phyloP scores from a whole-genome alignment of 2,329 filamentous ascomycete genomes.

The Colletotrichum cuscutae region DNA sequence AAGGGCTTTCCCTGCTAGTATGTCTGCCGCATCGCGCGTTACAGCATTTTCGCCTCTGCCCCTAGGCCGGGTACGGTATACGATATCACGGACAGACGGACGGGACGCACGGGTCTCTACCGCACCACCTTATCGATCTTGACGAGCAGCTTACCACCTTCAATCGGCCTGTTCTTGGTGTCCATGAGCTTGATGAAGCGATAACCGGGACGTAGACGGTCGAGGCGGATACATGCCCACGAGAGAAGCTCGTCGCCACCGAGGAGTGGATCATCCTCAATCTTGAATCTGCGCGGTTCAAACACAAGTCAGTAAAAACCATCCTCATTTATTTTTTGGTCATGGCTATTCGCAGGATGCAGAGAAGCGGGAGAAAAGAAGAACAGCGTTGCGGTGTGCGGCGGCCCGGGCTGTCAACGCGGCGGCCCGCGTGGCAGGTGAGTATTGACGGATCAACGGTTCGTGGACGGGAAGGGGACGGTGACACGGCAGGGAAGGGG shows the following conservation, averaged over 20 bases:
- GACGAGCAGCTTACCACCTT: constrained; percentile 61
- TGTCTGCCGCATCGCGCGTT: not conserved
- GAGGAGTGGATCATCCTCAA: constrained; percentile 59
- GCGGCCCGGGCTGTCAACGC: constrained; percentile 32
- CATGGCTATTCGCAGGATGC: not conserved
- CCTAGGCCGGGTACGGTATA: constrained; percentile 11
- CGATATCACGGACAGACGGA: not conserved
- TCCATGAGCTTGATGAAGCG: constrained; percentile 64
- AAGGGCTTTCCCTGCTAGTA: not conserved
- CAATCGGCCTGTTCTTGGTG: constrained; percentile 53
- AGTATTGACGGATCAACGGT: constrained; percentile 4
- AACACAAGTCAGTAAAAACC: not conserved
- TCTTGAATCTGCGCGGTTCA: constrained; percentile 58
- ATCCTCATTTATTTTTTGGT: not conserved
- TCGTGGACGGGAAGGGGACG: constrained; percentile 1
- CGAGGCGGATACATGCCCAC: constrained; percentile 70
- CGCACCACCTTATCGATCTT: constrained; percentile 60
- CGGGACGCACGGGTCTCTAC: constrained; percentile 35
- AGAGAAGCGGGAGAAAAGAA: not conserved
- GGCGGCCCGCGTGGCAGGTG: constrained; percentile 14
- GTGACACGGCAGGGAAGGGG: constrained; percentile 7
- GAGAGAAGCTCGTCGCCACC: constrained; percentile 54
- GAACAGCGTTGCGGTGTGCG: constrained; percentile 13
- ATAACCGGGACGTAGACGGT: constrained; percentile 65
- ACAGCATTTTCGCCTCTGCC: not conserved